These are phyloP conservation scores for Pythium guiyangense DNA, from an alignment of 352 stramenopile genomes.

Conservation along the genomic window DNA sequence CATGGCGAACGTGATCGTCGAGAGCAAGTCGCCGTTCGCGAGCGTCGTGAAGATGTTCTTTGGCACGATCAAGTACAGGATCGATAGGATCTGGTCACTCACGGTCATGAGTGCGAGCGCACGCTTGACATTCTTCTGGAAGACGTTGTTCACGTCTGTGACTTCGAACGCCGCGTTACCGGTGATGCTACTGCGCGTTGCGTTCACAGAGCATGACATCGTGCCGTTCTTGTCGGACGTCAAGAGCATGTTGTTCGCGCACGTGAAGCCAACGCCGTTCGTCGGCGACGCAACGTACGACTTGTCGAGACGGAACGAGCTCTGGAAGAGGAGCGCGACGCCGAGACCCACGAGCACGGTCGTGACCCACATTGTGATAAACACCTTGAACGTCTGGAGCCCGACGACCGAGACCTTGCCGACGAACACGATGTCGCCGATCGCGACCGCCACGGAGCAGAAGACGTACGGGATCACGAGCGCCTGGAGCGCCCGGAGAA, in stretches of 20 bases:
- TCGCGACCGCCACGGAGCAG: slow-evolving; percentile 69
- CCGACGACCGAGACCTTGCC: slow-evolving; percentile 73
- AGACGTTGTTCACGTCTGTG: slow-evolving; percentile 44
- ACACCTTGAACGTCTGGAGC: slow-evolving; percentile 60
- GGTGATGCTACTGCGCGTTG: slow-evolving; percentile 10
- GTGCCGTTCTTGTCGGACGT: not conserved
- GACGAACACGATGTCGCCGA: slow-evolving; percentile 72
- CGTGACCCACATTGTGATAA: slow-evolving; percentile 48
- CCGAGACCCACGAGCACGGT: slow-evolving; percentile 42
- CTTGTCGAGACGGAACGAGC: slow-evolving; percentile 39
- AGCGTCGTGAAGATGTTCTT: slow-evolving; percentile 61
- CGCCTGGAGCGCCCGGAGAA: slow-evolving; percentile 67
- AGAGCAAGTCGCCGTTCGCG: slow-evolving; percentile 41
- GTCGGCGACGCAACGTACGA: slow-evolving; percentile 12
- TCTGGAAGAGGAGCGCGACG: slow-evolving; percentile 53
- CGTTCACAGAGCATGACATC: slow-evolving; percentile 18
- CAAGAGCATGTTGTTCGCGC: slow-evolving; percentile 35
- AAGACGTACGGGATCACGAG: slow-evolving; percentile 85
- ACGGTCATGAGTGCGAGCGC: too few relatives aligned
- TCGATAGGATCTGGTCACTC: too few relatives aligned
- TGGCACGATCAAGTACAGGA: slow-evolving; percentile 49
- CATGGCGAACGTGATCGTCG: slow-evolving; percentile 70
- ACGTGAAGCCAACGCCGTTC: slow-evolving; percentile 47
- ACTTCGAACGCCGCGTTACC: slow-evolving; percentile 34
- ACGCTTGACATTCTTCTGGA: slow-evolving; percentile 38